Evolutionary conservation across 176 grass and related monocot genomes (phyloP).

Genomic region (Zoysia japonica): DNA sequence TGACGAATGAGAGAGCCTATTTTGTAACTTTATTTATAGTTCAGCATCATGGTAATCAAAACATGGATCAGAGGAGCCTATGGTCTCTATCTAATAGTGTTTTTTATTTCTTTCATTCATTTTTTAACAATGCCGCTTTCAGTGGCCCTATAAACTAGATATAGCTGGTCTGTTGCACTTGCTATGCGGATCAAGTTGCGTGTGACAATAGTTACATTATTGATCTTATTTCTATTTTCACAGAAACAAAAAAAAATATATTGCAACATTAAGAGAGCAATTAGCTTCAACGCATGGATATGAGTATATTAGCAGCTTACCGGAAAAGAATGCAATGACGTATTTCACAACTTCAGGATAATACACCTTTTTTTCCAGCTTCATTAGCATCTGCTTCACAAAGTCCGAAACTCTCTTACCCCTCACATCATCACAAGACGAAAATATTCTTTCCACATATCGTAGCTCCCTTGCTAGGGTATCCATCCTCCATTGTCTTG

Average conservation of each 20-base stretch:
- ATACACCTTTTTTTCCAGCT: conserved; percentile 59
- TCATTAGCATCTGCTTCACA: conserved; percentile 62
- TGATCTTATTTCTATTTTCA: conserved; percentile 17
- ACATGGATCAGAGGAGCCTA: conserved; percentile 12
- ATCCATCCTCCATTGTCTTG: conserved; percentile 70
- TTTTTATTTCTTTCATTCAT: not conserved
- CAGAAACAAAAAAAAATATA: conserved; percentile 16
- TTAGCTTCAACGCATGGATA: conserved; percentile 19
- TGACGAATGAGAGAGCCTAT: conserved; percentile 1
- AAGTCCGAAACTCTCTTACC: conserved; percentile 70
- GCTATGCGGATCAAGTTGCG: conserved; percentile 9
- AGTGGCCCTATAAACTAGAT: not conserved
- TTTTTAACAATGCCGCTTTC: not conserved
- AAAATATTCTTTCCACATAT: conserved; percentile 81
- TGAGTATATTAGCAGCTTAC: conserved; percentile 51
- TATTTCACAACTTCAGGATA: conserved; percentile 67
- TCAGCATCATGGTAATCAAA: conserved; percentile 5
- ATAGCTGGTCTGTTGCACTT: not conserved
- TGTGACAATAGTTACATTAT: not conserved
- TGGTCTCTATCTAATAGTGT: not conserved
- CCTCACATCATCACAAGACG: conserved; percentile 62
- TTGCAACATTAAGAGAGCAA: conserved; percentile 1
- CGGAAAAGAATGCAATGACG: conserved; percentile 74
- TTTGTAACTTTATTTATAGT: conserved; percentile 6
- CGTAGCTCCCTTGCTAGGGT: conserved; percentile 70